phyloP scores from a whole-genome alignment of 2,329 filamentous ascomycete genomes.

The Annulohypoxylon truncatum region DNA sequence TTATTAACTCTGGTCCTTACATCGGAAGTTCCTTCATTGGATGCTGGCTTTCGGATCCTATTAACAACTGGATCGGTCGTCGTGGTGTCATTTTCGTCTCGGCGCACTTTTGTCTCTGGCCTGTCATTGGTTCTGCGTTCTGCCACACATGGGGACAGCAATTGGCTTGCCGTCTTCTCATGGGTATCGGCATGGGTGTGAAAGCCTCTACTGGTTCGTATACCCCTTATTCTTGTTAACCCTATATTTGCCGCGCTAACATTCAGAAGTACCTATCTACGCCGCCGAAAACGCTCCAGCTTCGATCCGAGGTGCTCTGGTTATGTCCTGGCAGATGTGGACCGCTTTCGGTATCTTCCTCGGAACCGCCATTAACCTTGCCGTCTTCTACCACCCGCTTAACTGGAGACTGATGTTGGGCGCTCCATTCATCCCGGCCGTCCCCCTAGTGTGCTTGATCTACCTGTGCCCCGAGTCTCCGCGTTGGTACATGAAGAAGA shows the following conservation, averaged over 20 bases:
- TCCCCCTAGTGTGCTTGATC: conserved; percentile 69
- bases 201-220: conserved; percentile 71
- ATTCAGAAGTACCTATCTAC: conserved; percentile 72
- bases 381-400: conserved; percentile 53
- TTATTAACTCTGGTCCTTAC: conserved; percentile 64
- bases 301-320: conserved; percentile 76
- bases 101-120: conserved; percentile 76
- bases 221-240: neutral
- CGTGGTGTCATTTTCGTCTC: conserved; percentile 78
- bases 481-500: conserved; percentile 75
- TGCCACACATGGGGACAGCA: conserved; percentile 78
- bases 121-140: conserved; percentile 77
- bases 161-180: conserved; percentile 75
- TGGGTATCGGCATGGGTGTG: conserved; percentile 82
- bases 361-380: conserved; percentile 70
- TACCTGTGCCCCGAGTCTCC: conserved; percentile 75
- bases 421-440: conserved; percentile 69
- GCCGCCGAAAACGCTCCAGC: conserved; percentile 79
- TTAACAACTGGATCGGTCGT: conserved; percentile 72
- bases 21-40: conserved; percentile 61
- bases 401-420: conserved; percentile 60
- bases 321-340: conserved; percentile 87
- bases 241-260: neutral
- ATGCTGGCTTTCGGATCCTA: conserved; percentile 69
- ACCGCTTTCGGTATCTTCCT: conserved; percentile 70